Evolutionary conservation across 2,329 filamentous ascomycete species (phyloP).

Genomic region (Clonostachys solani): DNA sequence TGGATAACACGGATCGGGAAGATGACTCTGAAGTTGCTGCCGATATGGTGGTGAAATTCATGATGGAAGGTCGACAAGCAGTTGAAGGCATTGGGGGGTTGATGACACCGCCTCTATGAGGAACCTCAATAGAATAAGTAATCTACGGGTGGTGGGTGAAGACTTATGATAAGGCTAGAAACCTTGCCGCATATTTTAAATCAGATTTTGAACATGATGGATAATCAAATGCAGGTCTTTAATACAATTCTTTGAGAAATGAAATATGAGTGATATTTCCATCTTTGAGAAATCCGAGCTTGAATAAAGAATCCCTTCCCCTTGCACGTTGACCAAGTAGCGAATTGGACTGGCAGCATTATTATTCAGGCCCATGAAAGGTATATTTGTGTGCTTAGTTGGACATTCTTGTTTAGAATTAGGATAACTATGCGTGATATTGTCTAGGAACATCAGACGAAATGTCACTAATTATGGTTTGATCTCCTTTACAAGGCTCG

Average conservation of each 20-base stretch:
- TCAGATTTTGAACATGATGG: background rate
- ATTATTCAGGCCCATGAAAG: no score
- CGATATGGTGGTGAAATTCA: conserved; percentile 11
- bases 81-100: background rate
- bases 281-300: background rate
- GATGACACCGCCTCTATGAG: conserved; percentile 1
- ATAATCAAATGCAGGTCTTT: background rate
- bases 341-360: no score
- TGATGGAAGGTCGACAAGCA: conserved; percentile 4
- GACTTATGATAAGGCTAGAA: background rate
- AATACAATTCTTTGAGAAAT: background rate
- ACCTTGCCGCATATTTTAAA: background rate
- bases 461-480: background rate
- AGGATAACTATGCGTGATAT: no score
- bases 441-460: background rate
- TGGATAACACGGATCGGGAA: conserved; percentile 9
- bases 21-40: conserved; percentile 10
- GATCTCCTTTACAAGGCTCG: conserved; percentile 4
- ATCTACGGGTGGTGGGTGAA: background rate
- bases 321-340: no score
- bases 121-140: background rate
- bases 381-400: no score
- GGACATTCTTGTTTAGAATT: no score
- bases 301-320: background rate
- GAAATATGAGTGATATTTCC: background rate